These are phyloP conservation scores for Leishmania amazonensis DNA, from an alignment of 208 protist genomes.

Conservation along the genomic window DNA sequence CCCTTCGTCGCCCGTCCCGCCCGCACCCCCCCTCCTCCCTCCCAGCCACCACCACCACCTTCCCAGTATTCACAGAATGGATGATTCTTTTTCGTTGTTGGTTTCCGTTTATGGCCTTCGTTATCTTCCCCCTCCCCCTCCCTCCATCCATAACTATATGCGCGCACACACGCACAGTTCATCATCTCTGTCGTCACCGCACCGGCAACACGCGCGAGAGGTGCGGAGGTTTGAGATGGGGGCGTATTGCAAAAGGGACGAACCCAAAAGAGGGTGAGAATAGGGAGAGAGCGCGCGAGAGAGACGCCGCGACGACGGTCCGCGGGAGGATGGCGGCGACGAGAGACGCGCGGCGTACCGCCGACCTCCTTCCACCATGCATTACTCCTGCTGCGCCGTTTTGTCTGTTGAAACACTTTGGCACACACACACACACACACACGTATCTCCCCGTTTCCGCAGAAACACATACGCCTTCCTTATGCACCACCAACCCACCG, in stretches of 20 bases:
- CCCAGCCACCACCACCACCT: too few relatives aligned
- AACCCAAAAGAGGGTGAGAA: background rate
- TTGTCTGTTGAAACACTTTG: background rate
- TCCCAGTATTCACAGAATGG: too few relatives aligned
- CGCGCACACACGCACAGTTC: too few relatives aligned
- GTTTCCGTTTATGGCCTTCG: background rate
- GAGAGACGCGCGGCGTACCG: background rate
- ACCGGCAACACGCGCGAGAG: background rate
- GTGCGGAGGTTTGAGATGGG: background rate
- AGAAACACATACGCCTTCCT: background rate
- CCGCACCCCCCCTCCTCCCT: too few relatives aligned
- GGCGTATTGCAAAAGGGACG: background rate
- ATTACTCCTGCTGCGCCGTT: background rate
- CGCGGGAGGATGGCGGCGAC: background rate
- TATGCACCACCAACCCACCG: background rate
- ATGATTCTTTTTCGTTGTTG: background rate
- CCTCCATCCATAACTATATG: too few relatives aligned
- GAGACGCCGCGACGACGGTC: background rate
- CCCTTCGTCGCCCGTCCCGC: background rate
- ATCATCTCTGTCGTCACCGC: background rate
- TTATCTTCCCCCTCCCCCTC: too few relatives aligned
- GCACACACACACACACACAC: background rate
- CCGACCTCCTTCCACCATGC: background rate
- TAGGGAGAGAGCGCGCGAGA: background rate
- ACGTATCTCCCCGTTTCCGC: background rate